Evolutionary conservation across 805 yeast genomes (phyloP), one percentile per base, ranked within the genome.

Genomic region (Candida hungchunana): DNA sequence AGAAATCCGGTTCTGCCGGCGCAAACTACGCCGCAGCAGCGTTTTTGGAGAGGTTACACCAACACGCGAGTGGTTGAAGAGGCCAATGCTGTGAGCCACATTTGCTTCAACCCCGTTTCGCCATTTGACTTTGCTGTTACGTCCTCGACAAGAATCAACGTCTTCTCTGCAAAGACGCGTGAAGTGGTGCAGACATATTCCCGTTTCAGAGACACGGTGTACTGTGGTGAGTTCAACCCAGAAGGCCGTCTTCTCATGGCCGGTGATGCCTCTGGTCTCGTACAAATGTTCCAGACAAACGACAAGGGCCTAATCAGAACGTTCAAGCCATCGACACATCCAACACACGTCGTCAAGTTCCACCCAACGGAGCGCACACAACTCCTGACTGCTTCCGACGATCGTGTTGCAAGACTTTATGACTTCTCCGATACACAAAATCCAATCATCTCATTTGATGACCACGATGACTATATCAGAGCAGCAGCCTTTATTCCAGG

Each of bases 101-200:
- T 93, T 37, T 73, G 80, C 45, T 93, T 93, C 70, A 88, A 84
- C 56, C 96, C 96, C 2, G 72, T 70, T 25, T 64, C 79, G 12
- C 95, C 96, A 5, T 80, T 85, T 56, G 96, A 93, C 62, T 84
- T 90, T 64, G 97, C 97, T 17, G 85, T 93, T 23, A 84, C 97
- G 1, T 79, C 94, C 20, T 80, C 95, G 14, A 82, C 97, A 0
- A 72, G 97, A 55, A 84, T 93, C 39, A 97, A 93, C 59, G 77
- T 93, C 7, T 85, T 90, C 53, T 84, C 95, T 0, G 81, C 96
- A n/a, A 86, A 86, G 59, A 93, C 97, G 0, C 73, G 97, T 51
- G 95, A 87, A 55, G 96, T 89, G 4, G 69, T 77, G 26, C 86
- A 86, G 62, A 88, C 96, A 0, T 84, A 88, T 47, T 68, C 81